Percentiles rank a stretch among this genome's conserved stretches.
Evolutionary conservation across 495 filamentous ascomycete species (phyloP).

Genomic region (Xylaria telfairii): DNA sequence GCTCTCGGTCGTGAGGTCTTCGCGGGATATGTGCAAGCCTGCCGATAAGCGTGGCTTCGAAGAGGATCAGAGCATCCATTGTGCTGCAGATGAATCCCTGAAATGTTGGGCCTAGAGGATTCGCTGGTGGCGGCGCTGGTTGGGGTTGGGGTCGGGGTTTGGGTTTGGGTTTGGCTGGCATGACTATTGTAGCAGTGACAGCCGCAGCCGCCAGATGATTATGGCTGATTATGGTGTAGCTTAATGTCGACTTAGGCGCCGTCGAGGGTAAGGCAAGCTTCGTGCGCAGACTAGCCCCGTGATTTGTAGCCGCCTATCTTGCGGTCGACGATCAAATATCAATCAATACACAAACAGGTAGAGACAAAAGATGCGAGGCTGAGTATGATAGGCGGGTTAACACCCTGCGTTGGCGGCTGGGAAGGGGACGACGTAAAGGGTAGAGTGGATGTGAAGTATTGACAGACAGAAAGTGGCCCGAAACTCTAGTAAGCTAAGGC

Average conservation of each 20-base stretch:
- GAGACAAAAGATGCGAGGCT: slow-evolving; percentile 6
- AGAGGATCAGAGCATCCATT: slow-evolving; percentile 75
- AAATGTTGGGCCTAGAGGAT: slow-evolving; percentile 57
- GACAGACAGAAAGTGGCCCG: not conserved
- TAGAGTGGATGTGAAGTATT: not conserved
- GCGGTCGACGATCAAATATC: not conserved
- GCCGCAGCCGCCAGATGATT: not conserved
- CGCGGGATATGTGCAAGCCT: slow-evolving; percentile 74
- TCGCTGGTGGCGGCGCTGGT: slow-evolving; percentile 27
- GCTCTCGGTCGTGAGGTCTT: slow-evolving; percentile 84
- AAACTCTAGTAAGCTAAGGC: not conserved
- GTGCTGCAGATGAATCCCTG: slow-evolving; percentile 72
- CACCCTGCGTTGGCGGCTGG: too few species aligned
- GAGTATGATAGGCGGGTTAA: not conserved
- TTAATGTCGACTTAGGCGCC: not conserved
- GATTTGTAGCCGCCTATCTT: not conserved
- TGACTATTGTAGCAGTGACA: not conserved
- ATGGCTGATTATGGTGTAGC: not conserved
- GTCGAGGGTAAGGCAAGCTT: too few species aligned
- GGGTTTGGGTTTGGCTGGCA: too few species aligned
- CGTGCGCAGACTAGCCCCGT: not conserved
- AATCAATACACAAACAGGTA: not conserved
- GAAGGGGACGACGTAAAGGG: not conserved
- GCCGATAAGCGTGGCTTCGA: slow-evolving; percentile 76
- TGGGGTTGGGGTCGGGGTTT: too few species aligned